Evolutionary conservation across 179 eudicot species (phyloP).

Genomic region (Actinidia arguta): DNA sequence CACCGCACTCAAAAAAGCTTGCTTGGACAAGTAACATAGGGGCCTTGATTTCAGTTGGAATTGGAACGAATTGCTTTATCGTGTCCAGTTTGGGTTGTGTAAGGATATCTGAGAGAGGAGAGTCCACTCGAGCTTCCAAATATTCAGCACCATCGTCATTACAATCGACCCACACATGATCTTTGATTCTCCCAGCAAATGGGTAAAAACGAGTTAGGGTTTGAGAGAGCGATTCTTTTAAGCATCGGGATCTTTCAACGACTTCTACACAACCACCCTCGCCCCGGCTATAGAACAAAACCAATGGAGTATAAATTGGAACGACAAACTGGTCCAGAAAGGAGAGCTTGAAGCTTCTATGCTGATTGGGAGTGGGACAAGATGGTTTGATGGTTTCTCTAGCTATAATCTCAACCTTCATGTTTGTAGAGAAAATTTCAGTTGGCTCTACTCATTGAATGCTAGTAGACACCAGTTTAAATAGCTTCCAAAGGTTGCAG

Average conservation of each 20-base stretch:
- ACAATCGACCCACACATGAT: conserved; percentile 18
- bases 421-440: too few relatives aligned
- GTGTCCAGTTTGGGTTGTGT: conserved; percentile 4
- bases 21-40: conserved; percentile 32
- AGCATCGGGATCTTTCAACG: conserved; percentile 2
- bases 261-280: too few relatives aligned
- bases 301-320: too few relatives aligned
- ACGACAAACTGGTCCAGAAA: too few relatives aligned
- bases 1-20: conserved; percentile 40
- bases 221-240: conserved; percentile 37
- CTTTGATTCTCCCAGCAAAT: conserved; percentile 35
- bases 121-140: conserved; percentile 21
- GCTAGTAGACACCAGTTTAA: too few relatives aligned
- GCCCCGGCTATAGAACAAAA: too few relatives aligned
- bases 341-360: too few relatives aligned
- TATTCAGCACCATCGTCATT: conserved; percentile 40
- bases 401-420: too few relatives aligned
- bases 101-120: conserved; percentile 22
- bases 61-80: background rate
- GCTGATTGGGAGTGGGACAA: too few relatives aligned
- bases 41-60: background rate
- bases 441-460: too few relatives aligned
- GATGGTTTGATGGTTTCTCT: too few relatives aligned
- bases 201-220: conserved; percentile 40
- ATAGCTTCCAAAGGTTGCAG: too few relatives aligned